phyloP scores from a whole-genome alignment of 371 early-diverging fungal species.

The Saksenaea oblongispora region DNA sequence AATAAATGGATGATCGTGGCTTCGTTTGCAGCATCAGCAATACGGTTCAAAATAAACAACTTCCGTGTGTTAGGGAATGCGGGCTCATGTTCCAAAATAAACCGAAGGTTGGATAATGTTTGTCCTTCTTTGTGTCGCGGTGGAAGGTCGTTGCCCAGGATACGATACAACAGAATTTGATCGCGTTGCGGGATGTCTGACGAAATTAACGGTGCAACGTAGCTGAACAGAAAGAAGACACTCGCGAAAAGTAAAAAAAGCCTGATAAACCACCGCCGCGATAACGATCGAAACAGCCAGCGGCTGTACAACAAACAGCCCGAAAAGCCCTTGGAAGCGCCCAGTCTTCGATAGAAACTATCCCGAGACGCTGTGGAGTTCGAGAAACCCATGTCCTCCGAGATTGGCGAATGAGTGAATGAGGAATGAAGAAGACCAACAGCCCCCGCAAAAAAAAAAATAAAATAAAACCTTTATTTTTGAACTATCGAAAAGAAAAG shows the following conservation, averaged over 20 bases:
- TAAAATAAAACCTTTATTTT: too few species aligned
- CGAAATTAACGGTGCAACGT: not conserved
- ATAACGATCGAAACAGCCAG: not conserved
- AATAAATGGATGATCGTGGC: conserved; percentile 54
- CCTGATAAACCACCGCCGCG: not conserved
- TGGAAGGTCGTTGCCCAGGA: conserved; percentile 67
- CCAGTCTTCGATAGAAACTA: too few species aligned
- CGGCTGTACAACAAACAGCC: not conserved
- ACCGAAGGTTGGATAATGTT: conserved; percentile 58
- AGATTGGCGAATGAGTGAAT: too few species aligned
- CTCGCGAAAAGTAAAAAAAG: not conserved
- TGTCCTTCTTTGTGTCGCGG: conserved; percentile 66
- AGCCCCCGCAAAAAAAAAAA: too few species aligned
- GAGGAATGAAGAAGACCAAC: too few species aligned
- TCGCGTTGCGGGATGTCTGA: conserved; percentile 22
- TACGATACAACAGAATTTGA: conserved; percentile 57
- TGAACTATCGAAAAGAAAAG: too few species aligned
- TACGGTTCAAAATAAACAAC: conserved; percentile 61
- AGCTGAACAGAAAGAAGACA: not conserved
- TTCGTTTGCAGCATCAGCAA: conserved; percentile 58
- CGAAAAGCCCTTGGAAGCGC: too few species aligned
- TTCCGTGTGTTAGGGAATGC: conserved; percentile 58
- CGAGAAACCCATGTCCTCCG: too few species aligned
- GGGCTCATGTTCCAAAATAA: conserved; percentile 63
- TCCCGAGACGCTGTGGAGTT: too few species aligned